Evolutionary conservation across 805 yeast species (phyloP).

Genomic region (Lipomyces mesembrius): DNA sequence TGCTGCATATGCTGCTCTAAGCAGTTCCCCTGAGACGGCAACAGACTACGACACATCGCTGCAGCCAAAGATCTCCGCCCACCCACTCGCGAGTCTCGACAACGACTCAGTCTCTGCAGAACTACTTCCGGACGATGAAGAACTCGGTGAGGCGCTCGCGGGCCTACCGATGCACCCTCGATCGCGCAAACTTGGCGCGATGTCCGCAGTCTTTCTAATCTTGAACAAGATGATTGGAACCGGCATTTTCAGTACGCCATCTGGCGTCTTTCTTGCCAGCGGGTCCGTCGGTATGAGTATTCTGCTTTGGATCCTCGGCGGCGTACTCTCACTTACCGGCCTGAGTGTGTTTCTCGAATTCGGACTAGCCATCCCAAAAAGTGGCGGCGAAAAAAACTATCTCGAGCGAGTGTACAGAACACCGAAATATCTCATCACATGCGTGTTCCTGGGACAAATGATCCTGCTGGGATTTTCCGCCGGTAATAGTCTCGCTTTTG

Average conservation of each 20-base stretch:
- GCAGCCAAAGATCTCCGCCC: slow-evolving; percentile 1
- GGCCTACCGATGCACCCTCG: slow-evolving; percentile 18
- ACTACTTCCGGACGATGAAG: slow-evolving; percentile 14
- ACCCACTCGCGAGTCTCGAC: background rate
- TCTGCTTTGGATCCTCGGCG: slow-evolving; percentile 66
- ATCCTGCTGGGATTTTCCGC: slow-evolving; percentile 66
- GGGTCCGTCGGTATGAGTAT: slow-evolving; percentile 65
- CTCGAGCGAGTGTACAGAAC: slow-evolving; percentile 60
- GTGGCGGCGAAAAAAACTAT: slow-evolving; percentile 73
- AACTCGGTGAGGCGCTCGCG: slow-evolving; percentile 27
- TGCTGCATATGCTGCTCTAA: background rate
- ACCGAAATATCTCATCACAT: slow-evolving; percentile 60
- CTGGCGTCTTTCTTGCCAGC: slow-evolving; percentile 59
- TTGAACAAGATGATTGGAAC: slow-evolving; percentile 75
- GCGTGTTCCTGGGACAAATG: slow-evolving; percentile 55
- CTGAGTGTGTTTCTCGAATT: slow-evolving; percentile 65
- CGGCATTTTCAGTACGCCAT: slow-evolving; percentile 71
- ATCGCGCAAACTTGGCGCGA: slow-evolving; percentile 41
- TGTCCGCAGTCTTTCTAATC: slow-evolving; percentile 51
- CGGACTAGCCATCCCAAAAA: slow-evolving; percentile 65
- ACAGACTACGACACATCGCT: slow-evolving; percentile 1
- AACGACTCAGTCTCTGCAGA: background rate
- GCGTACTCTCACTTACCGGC: slow-evolving; percentile 59
- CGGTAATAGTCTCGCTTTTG: slow-evolving; percentile 68
- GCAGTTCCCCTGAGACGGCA: background rate